Percentiles rank a stretch among this genome's conserved stretches.
phyloP scores from a whole-genome alignment of 225 moss, liverwort and hornwort species.

The Pseudisothecium myosuroides region DNA sequence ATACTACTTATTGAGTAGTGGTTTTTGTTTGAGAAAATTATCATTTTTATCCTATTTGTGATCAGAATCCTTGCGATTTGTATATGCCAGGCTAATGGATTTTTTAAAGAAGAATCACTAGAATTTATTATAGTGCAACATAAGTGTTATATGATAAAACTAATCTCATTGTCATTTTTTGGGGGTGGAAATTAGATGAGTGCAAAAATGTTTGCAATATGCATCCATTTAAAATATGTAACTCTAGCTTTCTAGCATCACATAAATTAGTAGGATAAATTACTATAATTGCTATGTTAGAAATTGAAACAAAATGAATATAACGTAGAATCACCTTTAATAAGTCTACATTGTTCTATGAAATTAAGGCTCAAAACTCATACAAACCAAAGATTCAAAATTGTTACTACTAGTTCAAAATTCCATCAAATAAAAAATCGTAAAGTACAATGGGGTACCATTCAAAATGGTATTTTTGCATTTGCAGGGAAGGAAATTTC shows the following conservation, averaged over 20 bases:
- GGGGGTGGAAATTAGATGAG: neutral
- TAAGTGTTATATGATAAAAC: no score
- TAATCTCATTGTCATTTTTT: no score
- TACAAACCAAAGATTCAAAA: neutral
- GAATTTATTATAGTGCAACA: no score
- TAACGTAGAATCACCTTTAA: neutral
- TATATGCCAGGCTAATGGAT: fast-evolving
- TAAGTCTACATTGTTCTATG: neutral
- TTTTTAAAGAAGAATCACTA: no score
- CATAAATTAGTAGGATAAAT: neutral
- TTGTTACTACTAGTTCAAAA: neutral
- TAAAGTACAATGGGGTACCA: no score
- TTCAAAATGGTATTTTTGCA: no score
- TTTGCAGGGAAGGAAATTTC: no score
- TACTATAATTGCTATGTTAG: neutral
- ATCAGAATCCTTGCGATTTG: neutral
- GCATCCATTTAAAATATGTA: neutral
- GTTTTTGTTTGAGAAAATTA: neutral
- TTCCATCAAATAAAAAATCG: neutral
- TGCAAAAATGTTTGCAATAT: neutral
- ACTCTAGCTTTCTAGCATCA: neutral
- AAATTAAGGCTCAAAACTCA: neutral
- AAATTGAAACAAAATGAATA: neutral
- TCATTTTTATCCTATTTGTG: neutral
- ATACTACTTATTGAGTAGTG: neutral